phyloP scores from a whole-genome alignment of 2,329 filamentous ascomycete species.

The Tolypocladium sp. region DNA sequence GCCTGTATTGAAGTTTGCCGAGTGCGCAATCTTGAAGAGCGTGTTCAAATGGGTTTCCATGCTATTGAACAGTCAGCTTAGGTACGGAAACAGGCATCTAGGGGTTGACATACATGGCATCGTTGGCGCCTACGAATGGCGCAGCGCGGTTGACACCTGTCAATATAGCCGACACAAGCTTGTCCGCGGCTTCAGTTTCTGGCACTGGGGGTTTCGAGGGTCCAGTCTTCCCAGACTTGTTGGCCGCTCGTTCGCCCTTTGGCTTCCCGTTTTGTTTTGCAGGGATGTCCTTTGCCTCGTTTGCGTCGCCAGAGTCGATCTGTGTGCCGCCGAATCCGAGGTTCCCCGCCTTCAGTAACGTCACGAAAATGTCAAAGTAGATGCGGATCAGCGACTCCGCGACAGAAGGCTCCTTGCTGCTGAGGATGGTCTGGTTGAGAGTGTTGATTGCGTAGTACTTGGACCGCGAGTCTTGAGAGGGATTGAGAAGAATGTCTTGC shows the following conservation, averaged over 20 bases:
- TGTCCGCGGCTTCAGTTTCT: slow-evolving; percentile 65
- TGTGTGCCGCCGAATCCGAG: slow-evolving; percentile 23
- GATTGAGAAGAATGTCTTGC: slow-evolving; percentile 76
- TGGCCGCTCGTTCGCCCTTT: slow-evolving; percentile 13
- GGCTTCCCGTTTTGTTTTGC: slow-evolving; percentile 9
- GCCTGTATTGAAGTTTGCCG: slow-evolving; percentile 97
- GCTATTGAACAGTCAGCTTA: slow-evolving; percentile 24
- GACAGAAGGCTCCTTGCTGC: slow-evolving; percentile 69
- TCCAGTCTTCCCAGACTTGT: slow-evolving; percentile 11
- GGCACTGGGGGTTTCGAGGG: slow-evolving; percentile 32
- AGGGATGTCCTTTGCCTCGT: slow-evolving; percentile 19
- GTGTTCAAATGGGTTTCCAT: slow-evolving; percentile 88
- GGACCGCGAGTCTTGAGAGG: slow-evolving; percentile 77
- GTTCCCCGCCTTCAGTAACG: slow-evolving; percentile 58
- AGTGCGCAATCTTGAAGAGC: slow-evolving; percentile 91
- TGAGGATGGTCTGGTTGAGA: slow-evolving; percentile 91
- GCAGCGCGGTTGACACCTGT: slow-evolving; percentile 94
- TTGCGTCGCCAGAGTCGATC: slow-evolving; percentile 32
- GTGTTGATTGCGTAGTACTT: slow-evolving; percentile 97
- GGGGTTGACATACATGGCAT: slow-evolving; percentile 49
- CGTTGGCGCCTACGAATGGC: slow-evolving; percentile 78
- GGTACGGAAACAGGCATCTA: not conserved
- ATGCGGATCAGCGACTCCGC: slow-evolving; percentile 77
- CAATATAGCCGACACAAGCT: slow-evolving; percentile 82
- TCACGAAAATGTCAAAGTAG: slow-evolving; percentile 84